phyloP scores from a whole-genome alignment of 106 monocot genomes.

The Allium sativum region DNA sequence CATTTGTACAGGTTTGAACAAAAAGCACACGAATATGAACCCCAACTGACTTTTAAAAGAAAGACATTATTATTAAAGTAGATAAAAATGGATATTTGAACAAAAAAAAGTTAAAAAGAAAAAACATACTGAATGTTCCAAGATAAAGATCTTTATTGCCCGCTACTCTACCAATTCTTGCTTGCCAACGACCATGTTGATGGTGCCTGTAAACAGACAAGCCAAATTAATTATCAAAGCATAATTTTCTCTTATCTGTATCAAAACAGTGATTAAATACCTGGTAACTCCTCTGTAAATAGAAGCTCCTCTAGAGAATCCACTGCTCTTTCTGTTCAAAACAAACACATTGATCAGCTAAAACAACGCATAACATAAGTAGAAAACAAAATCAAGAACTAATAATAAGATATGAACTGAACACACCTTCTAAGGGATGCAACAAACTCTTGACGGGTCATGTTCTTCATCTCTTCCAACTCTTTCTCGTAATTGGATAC shows the following conservation, averaged over 20 bases:
- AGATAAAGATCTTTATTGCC: conserved; percentile 97
- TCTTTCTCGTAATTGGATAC: conserved; percentile 88
- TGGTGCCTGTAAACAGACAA: conserved; percentile 48
- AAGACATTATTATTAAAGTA: too few relatives aligned
- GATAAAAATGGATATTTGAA: neutral
- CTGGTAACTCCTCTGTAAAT: conserved; percentile 95
- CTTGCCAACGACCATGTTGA: conserved; percentile 96
- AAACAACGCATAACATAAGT: too few relatives aligned
- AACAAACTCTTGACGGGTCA: conserved; percentile 98
- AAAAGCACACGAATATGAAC: neutral
- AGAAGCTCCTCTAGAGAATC: conserved; percentile 92
- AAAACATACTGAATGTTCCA: conserved; percentile 80
- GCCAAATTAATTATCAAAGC: neutral
- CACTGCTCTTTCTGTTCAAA: conserved; percentile 86
- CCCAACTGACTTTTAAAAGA: neutral
- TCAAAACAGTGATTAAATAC: conserved; percentile 9
- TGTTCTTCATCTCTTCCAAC: conserved; percentile 90
- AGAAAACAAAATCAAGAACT: too few relatives aligned
- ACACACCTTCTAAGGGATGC: conserved; percentile 79
- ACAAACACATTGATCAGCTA: neutral
- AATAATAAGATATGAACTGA: neutral
- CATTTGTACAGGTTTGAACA: too few relatives aligned
- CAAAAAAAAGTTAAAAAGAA: neutral
- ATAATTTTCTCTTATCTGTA: too few relatives aligned
- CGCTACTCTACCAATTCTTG: conserved; percentile 86